These are phyloP conservation scores for Phellinidium pouzarii DNA, from an alignment of 1,284 basidiomycete species.

Conservation along the genomic window DNA sequence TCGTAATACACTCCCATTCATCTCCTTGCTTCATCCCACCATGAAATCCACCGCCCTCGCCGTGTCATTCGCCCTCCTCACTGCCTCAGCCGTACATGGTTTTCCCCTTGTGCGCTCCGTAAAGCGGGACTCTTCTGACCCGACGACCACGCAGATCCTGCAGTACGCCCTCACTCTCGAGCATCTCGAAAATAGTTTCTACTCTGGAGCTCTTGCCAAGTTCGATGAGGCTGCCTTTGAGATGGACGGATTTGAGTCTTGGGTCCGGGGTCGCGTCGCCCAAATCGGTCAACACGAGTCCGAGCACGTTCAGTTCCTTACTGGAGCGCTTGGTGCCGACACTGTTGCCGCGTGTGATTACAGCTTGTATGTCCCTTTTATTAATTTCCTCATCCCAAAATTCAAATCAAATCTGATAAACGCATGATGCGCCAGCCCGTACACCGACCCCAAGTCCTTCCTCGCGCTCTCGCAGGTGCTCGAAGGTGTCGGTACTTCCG, in stretches of 20 bases:
- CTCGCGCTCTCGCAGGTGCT: constrained; percentile 45
- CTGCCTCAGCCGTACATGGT: no score
- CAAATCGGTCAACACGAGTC: constrained; percentile 57
- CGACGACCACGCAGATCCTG: no score
- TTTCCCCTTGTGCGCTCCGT: no score
- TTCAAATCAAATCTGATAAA: background rate
- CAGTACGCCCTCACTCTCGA: constrained; percentile 61
- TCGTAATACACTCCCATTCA: no score
- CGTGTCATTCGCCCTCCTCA: no score
- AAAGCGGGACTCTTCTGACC: no score
- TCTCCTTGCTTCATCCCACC: no score
- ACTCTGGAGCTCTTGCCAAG: constrained; percentile 36
- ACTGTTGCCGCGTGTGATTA: constrained; percentile 47
- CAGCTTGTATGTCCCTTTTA: constrained; percentile 39
- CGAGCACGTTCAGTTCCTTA: constrained; percentile 41
- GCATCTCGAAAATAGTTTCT: constrained; percentile 65
- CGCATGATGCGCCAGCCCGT: constrained; percentile 33
- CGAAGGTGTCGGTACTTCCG: constrained; percentile 46
- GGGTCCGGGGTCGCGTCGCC: constrained; percentile 42
- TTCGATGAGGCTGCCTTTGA: constrained; percentile 44
- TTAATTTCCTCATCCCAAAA: background rate
- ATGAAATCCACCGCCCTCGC: no score
- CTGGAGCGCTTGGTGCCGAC: constrained; percentile 34
- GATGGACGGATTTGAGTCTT: constrained; percentile 44
- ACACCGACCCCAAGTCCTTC: constrained; percentile 42